Evolutionary conservation across 345 rosid genomes (phyloP).

Genomic region (Rhodamnia rubescens): DNA sequence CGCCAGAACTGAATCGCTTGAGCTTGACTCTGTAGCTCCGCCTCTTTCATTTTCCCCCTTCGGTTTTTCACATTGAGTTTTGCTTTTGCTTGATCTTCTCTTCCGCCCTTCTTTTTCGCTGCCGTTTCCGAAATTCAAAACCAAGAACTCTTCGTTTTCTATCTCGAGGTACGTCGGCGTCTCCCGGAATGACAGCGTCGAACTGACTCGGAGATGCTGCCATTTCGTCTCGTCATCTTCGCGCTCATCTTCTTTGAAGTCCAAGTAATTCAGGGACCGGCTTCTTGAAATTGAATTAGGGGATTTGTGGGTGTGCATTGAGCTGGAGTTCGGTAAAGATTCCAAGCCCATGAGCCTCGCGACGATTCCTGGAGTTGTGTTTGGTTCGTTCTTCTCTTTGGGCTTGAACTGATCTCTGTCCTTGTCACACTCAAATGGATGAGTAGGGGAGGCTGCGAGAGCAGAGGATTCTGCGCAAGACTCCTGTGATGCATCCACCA

Average conservation of each 20-base stretch:
- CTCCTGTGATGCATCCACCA: slow-evolving; percentile 34
- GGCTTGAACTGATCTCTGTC: slow-evolving; percentile 16
- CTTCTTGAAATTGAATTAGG: slow-evolving; percentile 29
- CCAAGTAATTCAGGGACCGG: slow-evolving; percentile 35
- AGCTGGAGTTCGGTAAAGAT: slow-evolving; percentile 9
- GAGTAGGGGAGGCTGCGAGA: slow-evolving; percentile 39
- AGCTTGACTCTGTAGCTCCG: background rate
- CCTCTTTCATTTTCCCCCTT: background rate
- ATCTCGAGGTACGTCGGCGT: slow-evolving; percentile 43
- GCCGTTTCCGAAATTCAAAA: slow-evolving; percentile 46
- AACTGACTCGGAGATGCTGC: slow-evolving; percentile 23
- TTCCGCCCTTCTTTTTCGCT: slow-evolving; percentile 20
- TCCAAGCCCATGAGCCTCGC: slow-evolving; percentile 86
- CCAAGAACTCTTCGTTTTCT: slow-evolving; percentile 51
- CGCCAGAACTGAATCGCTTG: background rate
- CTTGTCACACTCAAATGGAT: slow-evolving; percentile 40
- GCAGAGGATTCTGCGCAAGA: slow-evolving; percentile 49
- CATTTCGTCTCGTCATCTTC: slow-evolving; percentile 8
- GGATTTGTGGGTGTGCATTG: background rate
- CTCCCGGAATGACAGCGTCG: slow-evolving; percentile 20
- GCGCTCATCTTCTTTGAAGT: slow-evolving; percentile 4
- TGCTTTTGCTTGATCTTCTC: slow-evolving; percentile 10
- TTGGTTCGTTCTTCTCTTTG: background rate
- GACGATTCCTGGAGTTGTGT: slow-evolving; percentile 38
- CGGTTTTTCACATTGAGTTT: slow-evolving; percentile 9